Percentiles rank a stretch among this genome's conserved stretches.
Conservation (phyloP, 257 asterid species). For the Striga asiatica region DNA sequence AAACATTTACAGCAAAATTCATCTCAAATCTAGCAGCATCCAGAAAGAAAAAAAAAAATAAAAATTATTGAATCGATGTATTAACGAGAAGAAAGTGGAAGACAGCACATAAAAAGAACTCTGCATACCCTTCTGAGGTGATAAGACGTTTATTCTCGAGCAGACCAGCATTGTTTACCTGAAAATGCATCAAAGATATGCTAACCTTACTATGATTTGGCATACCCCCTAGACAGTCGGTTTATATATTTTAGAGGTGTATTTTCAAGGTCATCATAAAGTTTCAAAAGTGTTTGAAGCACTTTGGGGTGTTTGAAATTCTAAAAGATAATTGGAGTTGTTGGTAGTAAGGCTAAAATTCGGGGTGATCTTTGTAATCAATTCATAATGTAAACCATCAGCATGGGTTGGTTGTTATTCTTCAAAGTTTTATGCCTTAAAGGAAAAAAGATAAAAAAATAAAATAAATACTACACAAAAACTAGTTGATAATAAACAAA, state of each 20-base stretch:
- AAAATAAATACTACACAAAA: background rate
- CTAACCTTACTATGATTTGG: background rate
- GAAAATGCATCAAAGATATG: slow-evolving; percentile 4
- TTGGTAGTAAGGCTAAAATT: background rate
- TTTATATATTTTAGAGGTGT: background rate
- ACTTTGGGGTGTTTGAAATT: background rate
- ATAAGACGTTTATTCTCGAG: slow-evolving; percentile 47
- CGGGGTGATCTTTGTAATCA: background rate
- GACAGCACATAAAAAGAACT: slow-evolving; percentile 8
- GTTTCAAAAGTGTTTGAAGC: too few relatives aligned
- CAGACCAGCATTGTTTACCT: slow-evolving; percentile 94
- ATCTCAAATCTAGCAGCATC: slow-evolving; percentile 47
- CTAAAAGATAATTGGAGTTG: too few relatives aligned
- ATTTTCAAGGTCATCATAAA: background rate
- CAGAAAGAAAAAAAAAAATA: background rate
- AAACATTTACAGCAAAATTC: slow-evolving; percentile 80
- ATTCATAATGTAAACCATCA: background rate
- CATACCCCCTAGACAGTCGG: background rate
- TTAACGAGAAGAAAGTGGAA: background rate
- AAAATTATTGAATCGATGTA: slow-evolving; percentile 3
- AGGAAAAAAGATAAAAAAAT: too few relatives aligned
- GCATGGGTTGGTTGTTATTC: too few relatives aligned
- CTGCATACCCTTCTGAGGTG: slow-evolving; percentile 73
- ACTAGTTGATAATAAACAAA: background rate
- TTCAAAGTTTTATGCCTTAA: too few relatives aligned